These are phyloP conservation scores for Leccinum subrobustum DNA, from an alignment of 1,284 basidiomycete species.

Conservation along the genomic window DNA sequence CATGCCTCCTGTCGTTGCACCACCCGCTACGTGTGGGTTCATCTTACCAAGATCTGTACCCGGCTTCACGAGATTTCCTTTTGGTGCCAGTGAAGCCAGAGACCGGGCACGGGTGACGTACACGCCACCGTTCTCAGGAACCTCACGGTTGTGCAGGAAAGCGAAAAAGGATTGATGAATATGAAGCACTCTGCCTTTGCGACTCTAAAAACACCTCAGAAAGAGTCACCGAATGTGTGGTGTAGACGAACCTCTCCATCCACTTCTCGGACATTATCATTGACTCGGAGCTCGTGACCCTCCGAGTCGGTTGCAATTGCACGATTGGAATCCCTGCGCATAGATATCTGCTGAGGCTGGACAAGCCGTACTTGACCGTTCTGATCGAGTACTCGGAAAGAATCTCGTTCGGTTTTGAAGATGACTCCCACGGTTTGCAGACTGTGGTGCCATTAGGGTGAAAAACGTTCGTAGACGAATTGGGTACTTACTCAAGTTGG, in stretches of 20 bases:
- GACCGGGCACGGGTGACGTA: conserved; percentile 86
- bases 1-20: conserved; percentile 68
- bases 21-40: conserved; percentile 79
- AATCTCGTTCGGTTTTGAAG: conserved; percentile 94
- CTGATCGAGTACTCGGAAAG: conserved; percentile 95
- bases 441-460: conserved; percentile 40
- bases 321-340: conserved; percentile 80
- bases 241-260: conserved; percentile 74
- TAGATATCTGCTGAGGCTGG: conserved; percentile 94
- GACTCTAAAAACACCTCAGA: conserved; percentile 46
- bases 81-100: conserved; percentile 83
- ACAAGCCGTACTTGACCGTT: conserved; percentile 87
- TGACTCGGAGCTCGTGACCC: conserved; percentile 78
- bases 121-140: conserved; percentile 89
- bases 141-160: conserved; percentile 92
- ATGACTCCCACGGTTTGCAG: conserved; percentile 95
- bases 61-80: conserved; percentile 65
- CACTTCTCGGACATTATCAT: conserved; percentile 93
- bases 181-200: conserved; percentile 93
- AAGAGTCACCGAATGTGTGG: not conserved
- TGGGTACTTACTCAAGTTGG: conserved; percentile 80
- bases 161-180: conserved; percentile 94
- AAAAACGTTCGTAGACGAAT: conserved; percentile 3
- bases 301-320: conserved; percentile 91
- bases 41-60: conserved; percentile 78